Evolutionary conservation across 2,329 filamentous ascomycete species (phyloP).

Genomic region (Cercospora sp.): DNA sequence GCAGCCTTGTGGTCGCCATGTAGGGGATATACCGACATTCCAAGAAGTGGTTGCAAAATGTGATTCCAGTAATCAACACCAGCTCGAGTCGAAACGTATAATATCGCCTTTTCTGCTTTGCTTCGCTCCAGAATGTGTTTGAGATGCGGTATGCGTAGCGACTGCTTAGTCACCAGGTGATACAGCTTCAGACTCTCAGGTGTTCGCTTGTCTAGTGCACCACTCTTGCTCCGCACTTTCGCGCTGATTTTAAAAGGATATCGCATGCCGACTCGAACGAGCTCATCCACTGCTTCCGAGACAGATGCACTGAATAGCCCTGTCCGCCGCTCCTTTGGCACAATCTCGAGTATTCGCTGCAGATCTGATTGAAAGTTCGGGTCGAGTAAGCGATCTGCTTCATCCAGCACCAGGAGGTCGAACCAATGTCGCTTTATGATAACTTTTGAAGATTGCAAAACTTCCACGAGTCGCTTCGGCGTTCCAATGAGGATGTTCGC

Average conservation of each 20-base stretch:
- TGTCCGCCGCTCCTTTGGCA: constrained; percentile 91
- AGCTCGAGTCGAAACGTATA: constrained; percentile 92
- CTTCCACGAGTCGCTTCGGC: constrained; percentile 82
- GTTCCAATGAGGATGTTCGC: constrained; percentile 90
- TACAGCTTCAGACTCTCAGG: constrained; percentile 92
- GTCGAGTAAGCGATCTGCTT: constrained; percentile 89
- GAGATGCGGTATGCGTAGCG: constrained; percentile 76
- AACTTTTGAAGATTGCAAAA: constrained; percentile 70
- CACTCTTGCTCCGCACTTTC: constrained; percentile 76
- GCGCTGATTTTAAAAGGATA: constrained; percentile 96
- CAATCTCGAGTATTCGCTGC: constrained; percentile 75
- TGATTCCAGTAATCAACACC: constrained; percentile 92
- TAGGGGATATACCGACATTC: constrained; percentile 72
- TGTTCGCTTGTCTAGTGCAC: constrained; percentile 79
- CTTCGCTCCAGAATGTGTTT: constrained; percentile 64
- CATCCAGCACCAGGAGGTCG: constrained; percentile 88
- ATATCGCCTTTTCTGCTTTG: constrained; percentile 75
- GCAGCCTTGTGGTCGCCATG: constrained; percentile 91
- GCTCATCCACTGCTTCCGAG: constrained; percentile 90
- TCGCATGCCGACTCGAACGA: constrained; percentile 85
- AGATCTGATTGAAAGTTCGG: constrained; percentile 91
- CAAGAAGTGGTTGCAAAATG: constrained; percentile 70
- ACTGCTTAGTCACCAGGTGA: constrained; percentile 73
- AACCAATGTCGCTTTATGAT: constrained; percentile 54
- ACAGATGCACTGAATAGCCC: constrained; percentile 94